Evolutionary conservation across 805 yeast genomes (phyloP).

Genomic region (Pichia occidentalis): DNA sequence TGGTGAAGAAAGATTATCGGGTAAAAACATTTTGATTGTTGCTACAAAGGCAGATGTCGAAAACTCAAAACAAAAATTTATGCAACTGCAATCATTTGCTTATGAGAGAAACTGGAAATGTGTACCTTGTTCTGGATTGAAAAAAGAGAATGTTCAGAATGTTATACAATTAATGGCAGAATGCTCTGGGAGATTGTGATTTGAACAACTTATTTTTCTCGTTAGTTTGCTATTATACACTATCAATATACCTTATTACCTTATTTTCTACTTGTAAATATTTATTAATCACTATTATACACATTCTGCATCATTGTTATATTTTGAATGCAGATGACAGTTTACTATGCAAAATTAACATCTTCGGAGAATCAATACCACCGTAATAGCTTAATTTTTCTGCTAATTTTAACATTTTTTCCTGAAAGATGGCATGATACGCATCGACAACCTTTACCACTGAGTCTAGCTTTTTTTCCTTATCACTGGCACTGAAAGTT

Average conservation of each 20-base stretch:
- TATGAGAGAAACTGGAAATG: constrained; percentile 50
- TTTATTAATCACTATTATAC: too few species aligned
- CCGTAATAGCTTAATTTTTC: constrained; percentile 42
- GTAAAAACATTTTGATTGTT: constrained; percentile 64
- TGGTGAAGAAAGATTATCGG: constrained; percentile 53
- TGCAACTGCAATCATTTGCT: constrained; percentile 39
- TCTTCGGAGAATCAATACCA: constrained; percentile 42
- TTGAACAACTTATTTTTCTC: neutral
- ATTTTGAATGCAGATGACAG: constrained; percentile 28
- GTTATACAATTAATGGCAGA: constrained; percentile 70
- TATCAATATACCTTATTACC: neutral
- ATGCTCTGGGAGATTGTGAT: constrained; percentile 34
- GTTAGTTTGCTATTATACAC: constrained; percentile 3
- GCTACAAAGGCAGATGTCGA: constrained; percentile 92
- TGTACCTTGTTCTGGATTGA: constrained; percentile 79
- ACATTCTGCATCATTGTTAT: neutral
- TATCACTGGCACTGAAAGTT: constrained; percentile 34
- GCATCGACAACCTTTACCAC: constrained; percentile 36
- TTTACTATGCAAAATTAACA: constrained; percentile 37
- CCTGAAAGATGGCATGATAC: constrained; percentile 39
- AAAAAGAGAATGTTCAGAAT: constrained; percentile 63
- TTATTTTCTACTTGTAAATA: too few species aligned
- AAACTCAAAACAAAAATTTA: constrained; percentile 43
- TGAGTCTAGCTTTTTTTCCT: constrained; percentile 35
- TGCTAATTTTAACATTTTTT: constrained; percentile 39